Evolutionary conservation across 2,329 filamentous ascomycete species (phyloP).

Genomic region (Westerdykella aurantiaca): DNA sequence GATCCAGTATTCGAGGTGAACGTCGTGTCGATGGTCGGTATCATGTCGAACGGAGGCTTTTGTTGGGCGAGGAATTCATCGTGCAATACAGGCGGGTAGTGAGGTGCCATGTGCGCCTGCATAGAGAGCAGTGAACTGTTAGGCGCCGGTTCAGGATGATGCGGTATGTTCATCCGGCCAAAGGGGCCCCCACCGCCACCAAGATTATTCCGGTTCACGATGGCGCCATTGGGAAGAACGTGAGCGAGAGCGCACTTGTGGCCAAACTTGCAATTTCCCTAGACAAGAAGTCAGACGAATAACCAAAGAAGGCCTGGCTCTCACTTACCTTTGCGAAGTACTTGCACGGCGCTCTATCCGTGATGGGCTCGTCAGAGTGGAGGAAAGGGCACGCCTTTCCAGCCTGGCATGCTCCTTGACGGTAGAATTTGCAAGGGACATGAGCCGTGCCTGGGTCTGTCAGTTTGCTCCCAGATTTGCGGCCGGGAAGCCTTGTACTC

Average conservation of each 20-base stretch:
- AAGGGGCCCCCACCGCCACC: slow-evolving; percentile 53
- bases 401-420: slow-evolving; percentile 91
- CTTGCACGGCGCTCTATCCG: slow-evolving; percentile 87
- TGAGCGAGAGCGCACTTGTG: slow-evolving; percentile 96
- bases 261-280: slow-evolving; percentile 99
- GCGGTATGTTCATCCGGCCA: slow-evolving; percentile 62
- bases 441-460: slow-evolving; percentile 73
- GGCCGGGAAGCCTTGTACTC: slow-evolving; percentile 28
- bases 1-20: slow-evolving; percentile 55
- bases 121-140: slow-evolving; percentile 65
- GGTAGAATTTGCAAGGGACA: slow-evolving; percentile 99
- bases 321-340: slow-evolving; percentile 87
- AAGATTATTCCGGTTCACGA: slow-evolving; percentile 66
- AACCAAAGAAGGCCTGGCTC: neutral
- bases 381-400: slow-evolving; percentile 94
- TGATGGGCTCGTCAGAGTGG: slow-evolving; percentile 78
- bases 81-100: slow-evolving; percentile 37
- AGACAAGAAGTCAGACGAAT: slow-evolving; percentile 3
- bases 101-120: slow-evolving; percentile 44
- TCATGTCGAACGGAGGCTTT: slow-evolving; percentile 43
- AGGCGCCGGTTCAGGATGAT: slow-evolving; percentile 64
- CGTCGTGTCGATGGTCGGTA: slow-evolving; percentile 54
- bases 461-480: slow-evolving; percentile 5
- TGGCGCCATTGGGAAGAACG: slow-evolving; percentile 84
- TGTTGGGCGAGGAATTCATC: slow-evolving; percentile 35